Evolutionary conservation across 345 rosid genomes (phyloP), one percentile per base, ranked within the genome.

Genomic region (Brassica cretica): DNA sequence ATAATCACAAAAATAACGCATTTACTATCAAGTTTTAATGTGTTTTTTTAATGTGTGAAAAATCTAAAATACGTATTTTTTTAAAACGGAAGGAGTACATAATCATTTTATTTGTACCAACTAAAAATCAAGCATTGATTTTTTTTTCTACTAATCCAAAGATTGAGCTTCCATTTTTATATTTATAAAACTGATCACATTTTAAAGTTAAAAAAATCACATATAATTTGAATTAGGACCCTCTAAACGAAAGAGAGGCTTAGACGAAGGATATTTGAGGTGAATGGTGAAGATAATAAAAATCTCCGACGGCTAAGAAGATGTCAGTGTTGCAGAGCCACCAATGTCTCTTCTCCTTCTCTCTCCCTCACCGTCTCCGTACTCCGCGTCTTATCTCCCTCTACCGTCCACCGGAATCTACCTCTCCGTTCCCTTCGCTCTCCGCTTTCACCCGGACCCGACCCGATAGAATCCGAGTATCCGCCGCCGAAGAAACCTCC

Each of bases 251-350:
- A 0, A 18, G 0, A 74, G 82, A 79, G 75, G 39, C 7, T 73
- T 74, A 1, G 16, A 18, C 0, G 3, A 14, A 79, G 46, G 82
- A 79, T 79, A 74, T 74, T 62, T 68, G 82, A 75, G 37, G 72
- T 64, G 64, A 70, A 75, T 21, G 76, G 58, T 30, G 53, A 51
- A 69, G 71, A 41, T 53, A 64, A 73, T 24, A 66, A 46, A 41
- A 49, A 53, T 24, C 76, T 75, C 33, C 5, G 63, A 53, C 30
- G 76, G 72, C 73, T 62, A 21, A 72, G 66, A 70, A 73, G 51
- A 77, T 81, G 84, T 68, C 29, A 65, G 78, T 88, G 93, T 80
- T 83, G 85, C 84, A 79, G 76, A 75, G 84, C 74, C 80, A 82
- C 68, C 84, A 25, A 30, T 82, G 60, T 64, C 86, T 77, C 73